Evolutionary conservation across 2,329 filamentous ascomycete genomes (phyloP), one percentile per base, ranked within the genome.

Genomic region (Colletotrichum phormii): DNA sequence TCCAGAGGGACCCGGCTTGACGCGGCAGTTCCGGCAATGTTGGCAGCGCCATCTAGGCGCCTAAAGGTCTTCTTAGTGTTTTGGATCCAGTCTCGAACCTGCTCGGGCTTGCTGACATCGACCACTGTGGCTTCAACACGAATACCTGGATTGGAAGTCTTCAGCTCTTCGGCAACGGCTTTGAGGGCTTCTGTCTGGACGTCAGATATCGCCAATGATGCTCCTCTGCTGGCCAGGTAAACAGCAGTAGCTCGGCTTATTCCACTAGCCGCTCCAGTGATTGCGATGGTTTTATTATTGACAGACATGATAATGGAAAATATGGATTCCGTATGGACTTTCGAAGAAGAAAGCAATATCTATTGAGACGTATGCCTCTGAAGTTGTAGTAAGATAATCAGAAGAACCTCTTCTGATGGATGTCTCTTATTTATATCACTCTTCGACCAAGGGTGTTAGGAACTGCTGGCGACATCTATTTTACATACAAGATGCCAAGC

Each of bases 201-300:
- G 75, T 89, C 87, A 7, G 84, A 86, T 3, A 89, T 79, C 3
- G 86, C 86, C 12, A 89, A 75, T 3, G 73, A 78, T 1, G 86
- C 86, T 24, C 86, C 87, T 26, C 81, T 79, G 0, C 77, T 75
- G 67, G 84, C 82, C 1, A 88, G 81, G 24, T 85, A 80, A 24
- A 82, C 79, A 7, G 86, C 84, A 9, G 85, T 85, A 22, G 83
- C 83, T 11, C 85, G 81, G 22, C 86, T 87, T 64, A 89, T 89
- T 18, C 87, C 87, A 8, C 81, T 82, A 1, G 83, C 84, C 2
- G 84, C 83, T 15, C 87, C 86, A 3, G 86, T 88, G 33, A 89
- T 76, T 64, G 84, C 84, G 72, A 87, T 83, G 46, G 87, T 82
- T 77, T 85, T 88, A n/a, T n/a, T 8, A 3, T n/a, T n/a, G 18